Evolutionary conservation across 257 asterid genomes (phyloP).

Genomic region (Schizonepeta tenuifolia): DNA sequence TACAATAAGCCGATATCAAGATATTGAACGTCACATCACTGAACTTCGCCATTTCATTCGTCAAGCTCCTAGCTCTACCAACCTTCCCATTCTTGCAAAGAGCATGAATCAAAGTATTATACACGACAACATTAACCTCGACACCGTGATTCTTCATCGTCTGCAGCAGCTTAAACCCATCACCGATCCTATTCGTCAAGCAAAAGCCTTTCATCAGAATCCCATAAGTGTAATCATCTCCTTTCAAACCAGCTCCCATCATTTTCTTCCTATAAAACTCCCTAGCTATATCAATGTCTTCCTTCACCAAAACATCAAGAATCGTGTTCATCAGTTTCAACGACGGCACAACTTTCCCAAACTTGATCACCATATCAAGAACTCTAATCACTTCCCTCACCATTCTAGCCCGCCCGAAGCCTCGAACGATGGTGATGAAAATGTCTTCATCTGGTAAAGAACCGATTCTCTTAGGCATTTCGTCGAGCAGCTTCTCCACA

Average conservation of each 20-base stretch:
- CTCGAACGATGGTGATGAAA: slow-evolving; percentile 75
- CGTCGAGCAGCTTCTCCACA: slow-evolving; percentile 68
- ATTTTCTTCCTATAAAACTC: slow-evolving; percentile 83
- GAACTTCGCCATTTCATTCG: slow-evolving; percentile 64
- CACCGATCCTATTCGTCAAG: slow-evolving; percentile 83
- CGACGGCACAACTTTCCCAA: slow-evolving; percentile 58
- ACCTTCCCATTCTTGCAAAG: slow-evolving; percentile 84
- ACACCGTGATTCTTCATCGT: slow-evolving; percentile 61
- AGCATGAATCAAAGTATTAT: slow-evolving; percentile 75
- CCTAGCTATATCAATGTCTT: slow-evolving; percentile 85
- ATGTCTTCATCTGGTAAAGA: slow-evolving; percentile 57
- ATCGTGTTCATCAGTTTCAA: slow-evolving; percentile 76
- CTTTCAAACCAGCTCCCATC: slow-evolving; percentile 65
- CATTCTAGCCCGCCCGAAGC: slow-evolving; percentile 75
- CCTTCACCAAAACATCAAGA: slow-evolving; percentile 91
- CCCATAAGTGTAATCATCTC: slow-evolving; percentile 83
- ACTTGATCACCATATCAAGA: slow-evolving; percentile 61
- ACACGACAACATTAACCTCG: slow-evolving; percentile 59
- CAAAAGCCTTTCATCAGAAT: slow-evolving; percentile 96
- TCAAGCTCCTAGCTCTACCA: slow-evolving; percentile 86
- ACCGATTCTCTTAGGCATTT: slow-evolving; percentile 51
- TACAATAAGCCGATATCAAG: slow-evolving; percentile 78
- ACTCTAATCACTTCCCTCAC: slow-evolving; percentile 61
- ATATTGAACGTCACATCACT: slow-evolving; percentile 77
- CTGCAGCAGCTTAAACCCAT: slow-evolving; percentile 85